These are phyloP conservation scores for Pulveroboletus sp. DNA, from an alignment of 768 basidiomycete species.

Conservation along the genomic window DNA sequence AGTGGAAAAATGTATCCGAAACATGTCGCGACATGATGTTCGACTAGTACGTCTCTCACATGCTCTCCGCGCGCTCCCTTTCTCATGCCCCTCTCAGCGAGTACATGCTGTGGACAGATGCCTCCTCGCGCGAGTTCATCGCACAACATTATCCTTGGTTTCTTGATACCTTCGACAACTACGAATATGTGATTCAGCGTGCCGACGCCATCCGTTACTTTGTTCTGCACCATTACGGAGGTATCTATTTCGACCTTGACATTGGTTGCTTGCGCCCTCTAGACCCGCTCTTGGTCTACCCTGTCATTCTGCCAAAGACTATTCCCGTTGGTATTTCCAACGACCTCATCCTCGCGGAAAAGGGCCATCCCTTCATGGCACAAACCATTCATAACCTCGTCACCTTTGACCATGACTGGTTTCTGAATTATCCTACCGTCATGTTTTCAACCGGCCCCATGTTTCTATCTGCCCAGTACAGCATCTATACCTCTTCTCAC, in stretches of 20 bases:
- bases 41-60: slow-evolving; percentile 73
- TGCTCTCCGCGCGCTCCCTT: slow-evolving; percentile 4
- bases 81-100: slow-evolving; percentile 49
- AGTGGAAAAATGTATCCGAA: slow-evolving; percentile 78
- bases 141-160: slow-evolving; percentile 87
- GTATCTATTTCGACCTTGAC: slow-evolving; percentile 94
- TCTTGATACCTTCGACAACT: slow-evolving; percentile 87
- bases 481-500: slow-evolving; percentile 72
- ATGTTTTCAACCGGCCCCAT: slow-evolving; percentile 99
- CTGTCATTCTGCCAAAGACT: slow-evolving; percentile 89
- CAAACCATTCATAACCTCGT: slow-evolving; percentile 90
- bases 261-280: slow-evolving; percentile 86
- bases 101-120: slow-evolving; percentile 98
- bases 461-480: slow-evolving; percentile 95
- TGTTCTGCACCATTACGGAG: slow-evolving; percentile 91
- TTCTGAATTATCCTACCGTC: slow-evolving; percentile 98
- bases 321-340: slow-evolving; percentile 97
- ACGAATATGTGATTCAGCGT: slow-evolving; percentile 88
- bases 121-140: slow-evolving; percentile 83
- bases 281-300: slow-evolving; percentile 80
- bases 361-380: slow-evolving; percentile 81
- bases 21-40: slow-evolving; percentile 88
- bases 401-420: slow-evolving; percentile 89
- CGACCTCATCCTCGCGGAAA: slow-evolving; percentile 91
- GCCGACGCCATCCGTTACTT: slow-evolving; percentile 99